phyloP scores from a whole-genome alignment of 1,139 yeast genomes.

The Spathaspora sp. region DNA sequence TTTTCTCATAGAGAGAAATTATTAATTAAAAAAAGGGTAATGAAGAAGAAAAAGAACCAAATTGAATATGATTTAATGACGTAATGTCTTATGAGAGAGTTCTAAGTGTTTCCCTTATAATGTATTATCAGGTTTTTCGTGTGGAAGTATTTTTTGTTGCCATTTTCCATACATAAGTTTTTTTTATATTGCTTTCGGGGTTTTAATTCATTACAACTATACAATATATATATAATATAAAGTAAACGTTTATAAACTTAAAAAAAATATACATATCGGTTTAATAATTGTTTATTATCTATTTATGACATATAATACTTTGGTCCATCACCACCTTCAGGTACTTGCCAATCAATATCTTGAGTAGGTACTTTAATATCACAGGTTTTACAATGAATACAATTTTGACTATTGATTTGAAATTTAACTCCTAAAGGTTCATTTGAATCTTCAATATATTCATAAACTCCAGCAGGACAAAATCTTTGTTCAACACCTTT shows the following conservation, averaged over 20 bases:
- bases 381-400: slow-evolving; percentile 97
- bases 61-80: slow-evolving; percentile 2
- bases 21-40: not conserved
- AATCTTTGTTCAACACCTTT: slow-evolving; percentile 88
- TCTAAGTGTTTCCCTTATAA: not conserved
- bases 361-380: slow-evolving; percentile 95
- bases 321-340: slow-evolving; percentile 99
- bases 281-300: no score
- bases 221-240: not conserved
- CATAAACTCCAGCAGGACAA: slow-evolving; percentile 99
- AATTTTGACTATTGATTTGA: slow-evolving; percentile 92
- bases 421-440: slow-evolving; percentile 69
- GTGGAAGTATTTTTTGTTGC: not conserved
- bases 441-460: slow-evolving; percentile 71
- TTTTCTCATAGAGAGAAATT: slow-evolving; percentile 35
- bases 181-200: slow-evolving; percentile 2
- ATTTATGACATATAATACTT: slow-evolving; percentile 74
- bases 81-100: not conserved
- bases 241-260: not conserved
- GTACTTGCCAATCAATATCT: slow-evolving; percentile 92
- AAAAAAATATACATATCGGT: not conserved
- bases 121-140: not conserved
- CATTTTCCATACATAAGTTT: not conserved
- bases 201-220: slow-evolving; percentile 4
- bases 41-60: not conserved